Evolutionary conservation across 2,329 filamentous ascomycete species (phyloP).

Genomic region (Byssoonygena ceratinophila): DNA sequence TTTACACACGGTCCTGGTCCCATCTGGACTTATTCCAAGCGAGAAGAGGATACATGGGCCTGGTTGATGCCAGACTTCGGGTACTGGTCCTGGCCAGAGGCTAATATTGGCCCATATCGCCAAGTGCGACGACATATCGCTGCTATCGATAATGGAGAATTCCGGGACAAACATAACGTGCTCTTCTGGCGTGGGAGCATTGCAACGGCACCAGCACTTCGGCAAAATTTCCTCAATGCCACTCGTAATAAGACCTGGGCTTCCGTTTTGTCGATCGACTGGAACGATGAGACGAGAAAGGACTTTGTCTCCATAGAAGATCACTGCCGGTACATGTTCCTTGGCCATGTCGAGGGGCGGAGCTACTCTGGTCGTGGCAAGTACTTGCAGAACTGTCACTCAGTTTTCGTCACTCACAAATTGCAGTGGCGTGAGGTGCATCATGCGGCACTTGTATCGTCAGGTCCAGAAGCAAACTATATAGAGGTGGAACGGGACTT

Average conservation of each 20-base stretch:
- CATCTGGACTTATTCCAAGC: conserved; percentile 38
- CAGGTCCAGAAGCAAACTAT: conserved; percentile 42
- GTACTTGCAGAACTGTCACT: conserved; percentile 44
- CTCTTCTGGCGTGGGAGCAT: conserved; percentile 42
- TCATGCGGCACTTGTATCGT: conserved; percentile 36
- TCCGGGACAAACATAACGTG: conserved; percentile 35
- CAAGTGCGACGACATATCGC: conserved; percentile 33
- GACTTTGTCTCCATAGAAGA: conserved; percentile 43
- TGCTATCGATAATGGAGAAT: conserved; percentile 29
- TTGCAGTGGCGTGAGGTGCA: conserved; percentile 43
- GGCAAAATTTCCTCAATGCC: conserved; percentile 32
- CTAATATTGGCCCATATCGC: conserved; percentile 37
- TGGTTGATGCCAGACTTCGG: conserved; percentile 48
- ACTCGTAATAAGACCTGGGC: conserved; percentile 38
- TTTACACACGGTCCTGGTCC: conserved; percentile 27
- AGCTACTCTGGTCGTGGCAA: conserved; percentile 46
- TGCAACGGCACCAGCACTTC: conserved; percentile 30
- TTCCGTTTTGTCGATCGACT: conserved; percentile 35
- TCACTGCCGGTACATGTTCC: conserved; percentile 46
- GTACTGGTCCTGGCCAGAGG: conserved; percentile 45
- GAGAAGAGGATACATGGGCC: conserved; percentile 29
- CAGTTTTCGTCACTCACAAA: conserved; percentile 41
- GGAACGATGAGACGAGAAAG: conserved; percentile 31
- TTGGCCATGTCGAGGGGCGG: conserved; percentile 45
- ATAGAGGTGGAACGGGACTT: conserved; percentile 44